Evolutionary conservation across 345 rosid species (phyloP).

Genomic region (Adansonia digitata): DNA sequence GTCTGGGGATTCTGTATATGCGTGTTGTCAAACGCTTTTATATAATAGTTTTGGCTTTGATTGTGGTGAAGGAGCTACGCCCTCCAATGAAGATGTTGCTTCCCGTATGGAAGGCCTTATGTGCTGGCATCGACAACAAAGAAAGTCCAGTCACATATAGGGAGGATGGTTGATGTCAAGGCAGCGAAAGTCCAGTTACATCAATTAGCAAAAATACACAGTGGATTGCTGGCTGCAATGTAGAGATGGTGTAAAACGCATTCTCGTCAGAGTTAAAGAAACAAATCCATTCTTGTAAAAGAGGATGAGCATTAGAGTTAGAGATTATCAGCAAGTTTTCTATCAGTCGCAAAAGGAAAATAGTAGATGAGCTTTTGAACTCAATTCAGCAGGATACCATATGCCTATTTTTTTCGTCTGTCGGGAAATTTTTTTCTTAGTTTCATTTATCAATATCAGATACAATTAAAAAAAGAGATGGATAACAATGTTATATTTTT

Average conservation of each 20-base stretch:
- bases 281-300: background rate
- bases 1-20: background rate
- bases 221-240: background rate
- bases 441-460: background rate
- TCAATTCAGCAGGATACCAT: background rate
- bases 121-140: slow-evolving; percentile 34
- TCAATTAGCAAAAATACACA: background rate
- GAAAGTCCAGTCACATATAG: slow-evolving; percentile 16
- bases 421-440: background rate
- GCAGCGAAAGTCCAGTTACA: background rate
- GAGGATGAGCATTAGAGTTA: background rate
- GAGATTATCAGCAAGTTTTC: background rate
- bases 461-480: too few relatives aligned
- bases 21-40: background rate
- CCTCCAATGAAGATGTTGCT: slow-evolving; percentile 73
- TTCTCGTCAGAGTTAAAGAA: background rate
- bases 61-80: slow-evolving; percentile 45
- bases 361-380: background rate
- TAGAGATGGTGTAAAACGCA: background rate
- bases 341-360: background rate
- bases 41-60: background rate
- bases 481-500: background rate
- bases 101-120: slow-evolving; percentile 82
- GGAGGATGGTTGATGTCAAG: slow-evolving; percentile 17
- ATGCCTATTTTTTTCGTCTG: background rate